A percentile compares a stretch with the other conserved stretches of the same genome.
phyloP scores from a whole-genome alignment of 2,329 filamentous ascomycete species.

The Neurospora sp. region DNA sequence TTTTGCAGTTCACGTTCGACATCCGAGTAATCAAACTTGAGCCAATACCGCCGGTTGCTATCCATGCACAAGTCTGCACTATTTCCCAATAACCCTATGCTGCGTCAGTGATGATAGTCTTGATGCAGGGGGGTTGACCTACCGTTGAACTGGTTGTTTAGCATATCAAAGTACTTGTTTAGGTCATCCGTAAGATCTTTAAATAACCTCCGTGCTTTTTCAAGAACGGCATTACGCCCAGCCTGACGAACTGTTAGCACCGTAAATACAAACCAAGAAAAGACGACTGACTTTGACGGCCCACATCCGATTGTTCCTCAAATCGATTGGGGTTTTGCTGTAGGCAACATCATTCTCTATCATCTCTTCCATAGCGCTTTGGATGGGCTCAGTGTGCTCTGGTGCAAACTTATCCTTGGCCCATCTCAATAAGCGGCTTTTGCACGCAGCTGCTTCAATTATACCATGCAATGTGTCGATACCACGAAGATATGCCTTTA shows the following conservation, averaged over 20 bases:
- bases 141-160: constrained; percentile 6
- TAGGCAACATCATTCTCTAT: constrained; percentile 78
- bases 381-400: constrained; percentile 49
- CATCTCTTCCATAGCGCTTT: constrained; percentile 54
- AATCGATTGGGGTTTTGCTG: constrained; percentile 68
- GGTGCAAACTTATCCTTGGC: constrained; percentile 55
- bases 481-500: constrained; percentile 70
- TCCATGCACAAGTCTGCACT: constrained; percentile 56
- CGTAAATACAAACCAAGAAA: not conserved
- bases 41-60: constrained; percentile 66
- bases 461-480: constrained; percentile 60
- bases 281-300: constrained; percentile 59
- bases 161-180: constrained; percentile 9
- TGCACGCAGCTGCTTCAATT: constrained; percentile 51
- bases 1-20: constrained; percentile 35
- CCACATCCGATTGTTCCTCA: constrained; percentile 83
- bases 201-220: constrained; percentile 7
- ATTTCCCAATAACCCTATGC: constrained; percentile 4
- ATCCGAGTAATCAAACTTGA: constrained; percentile 54
- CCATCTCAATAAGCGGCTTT: constrained; percentile 56
- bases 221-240: constrained; percentile 70
- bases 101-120: no score
- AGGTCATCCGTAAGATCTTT: constrained; percentile 4
- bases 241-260: constrained; percentile 37
- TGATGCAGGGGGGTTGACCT: not conserved